Evolutionary conservation across 768 basidiomycete genomes (phyloP), one percentile per base, ranked within the genome.

Genomic region (Boletus reticulatus): DNA sequence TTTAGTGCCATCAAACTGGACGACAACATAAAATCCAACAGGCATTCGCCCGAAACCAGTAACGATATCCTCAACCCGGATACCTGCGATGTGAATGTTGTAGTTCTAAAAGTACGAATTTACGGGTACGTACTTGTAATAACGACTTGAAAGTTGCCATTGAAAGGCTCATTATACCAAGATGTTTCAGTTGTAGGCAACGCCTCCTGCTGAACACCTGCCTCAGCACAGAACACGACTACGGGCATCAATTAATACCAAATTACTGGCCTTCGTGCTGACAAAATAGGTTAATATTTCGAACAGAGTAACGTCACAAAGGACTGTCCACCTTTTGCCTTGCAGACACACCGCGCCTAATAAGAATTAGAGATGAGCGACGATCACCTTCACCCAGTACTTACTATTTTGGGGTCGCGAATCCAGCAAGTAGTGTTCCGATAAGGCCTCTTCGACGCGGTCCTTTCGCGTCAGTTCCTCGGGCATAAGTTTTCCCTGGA

Each of bases 11-110:
- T 20, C 16, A 9, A 31, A 38, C 4, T 52, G 12, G 2, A 55
- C 36, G 0, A 14, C 29, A 16, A 61, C 39, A 39, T 47, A 56
- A 19, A 63, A 55, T 6, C 62, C 62, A 4, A 50, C 22, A 4
- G 62, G 62, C 8, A 57, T 45, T 2, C 45, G 49, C 1, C 9
- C 17, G 12, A 57, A 37, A 50, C 55, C 55, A 27, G 24, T 11
- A 10, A 17, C 3, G 11, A 64, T 17, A 44, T 55, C 27, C 8
- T 53, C 53, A 16, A 38, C 58, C 2, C 43, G 62, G 38, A 64
- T 48, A 8, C 34, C 62, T 61, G 17, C 11, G 4, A n/a, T 12
- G 29, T 27, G 11, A 11, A 10, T 24, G 10, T 48, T 3, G 31
- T 0, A 36, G 9, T 24, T 29, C 7, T 2, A 4, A 4, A 38